A percentile compares a stretch with the other conserved stretches of the same genome.
Conservation (phyloP, 2,329 filamentous ascomycete genomes). For the Aspergillus persii region DNA sequence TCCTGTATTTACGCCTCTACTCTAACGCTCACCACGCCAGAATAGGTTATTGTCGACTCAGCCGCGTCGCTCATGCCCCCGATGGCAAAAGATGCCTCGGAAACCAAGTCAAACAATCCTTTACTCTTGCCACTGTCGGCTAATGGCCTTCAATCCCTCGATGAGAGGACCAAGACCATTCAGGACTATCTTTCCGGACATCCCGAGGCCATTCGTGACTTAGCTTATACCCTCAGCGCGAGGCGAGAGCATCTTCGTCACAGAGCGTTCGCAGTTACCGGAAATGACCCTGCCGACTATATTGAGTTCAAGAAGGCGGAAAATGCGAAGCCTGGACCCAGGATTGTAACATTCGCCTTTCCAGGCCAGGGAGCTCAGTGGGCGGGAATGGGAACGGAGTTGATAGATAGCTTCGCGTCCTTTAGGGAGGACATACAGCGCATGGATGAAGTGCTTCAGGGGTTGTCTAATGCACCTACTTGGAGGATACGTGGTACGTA, state of each 20-base stretch:
- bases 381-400: constrained; percentile 5
- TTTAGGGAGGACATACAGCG: neutral
- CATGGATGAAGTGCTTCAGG: constrained; percentile 1
- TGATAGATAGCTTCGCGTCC: neutral
- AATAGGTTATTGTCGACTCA: constrained; percentile 1
- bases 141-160: neutral
- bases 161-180: neutral
- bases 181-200: neutral
- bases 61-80: neutral
- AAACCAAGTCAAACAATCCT: neutral
- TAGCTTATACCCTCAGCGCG: neutral
- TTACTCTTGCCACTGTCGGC: neutral
- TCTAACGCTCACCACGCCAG: neutral
- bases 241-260: neutral
- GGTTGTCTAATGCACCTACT: neutral
- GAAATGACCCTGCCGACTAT: no score
- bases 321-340: neutral
- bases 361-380: constrained; percentile 31
- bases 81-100: neutral
- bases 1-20: neutral
- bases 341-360: constrained; percentile 19
- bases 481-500: neutral
- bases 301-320: neutral
- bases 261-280: neutral
- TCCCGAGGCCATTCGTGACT: neutral